phyloP scores from a whole-genome alignment of 129 eudicot species.

The Silybum marianum region DNA sequence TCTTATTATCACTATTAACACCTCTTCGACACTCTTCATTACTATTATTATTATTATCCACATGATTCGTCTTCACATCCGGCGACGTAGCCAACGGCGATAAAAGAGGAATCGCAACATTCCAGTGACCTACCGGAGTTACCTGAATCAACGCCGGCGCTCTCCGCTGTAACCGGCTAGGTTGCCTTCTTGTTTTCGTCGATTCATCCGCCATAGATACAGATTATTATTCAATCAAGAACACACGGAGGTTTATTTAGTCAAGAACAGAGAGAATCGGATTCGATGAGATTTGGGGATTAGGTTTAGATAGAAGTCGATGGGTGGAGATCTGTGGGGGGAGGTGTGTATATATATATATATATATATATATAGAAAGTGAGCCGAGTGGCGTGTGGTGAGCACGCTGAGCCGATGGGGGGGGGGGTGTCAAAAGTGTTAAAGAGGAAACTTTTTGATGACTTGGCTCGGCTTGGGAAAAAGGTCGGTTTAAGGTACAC shows the following conservation, averaged over 20 bases:
- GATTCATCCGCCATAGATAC: conserved; percentile 44
- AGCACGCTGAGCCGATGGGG: conserved; percentile 34
- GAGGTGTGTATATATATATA: not conserved
- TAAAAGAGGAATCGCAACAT: conserved; percentile 76
- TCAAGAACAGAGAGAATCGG: not conserved
- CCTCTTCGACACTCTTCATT: conserved; percentile 27
- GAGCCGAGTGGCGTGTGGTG: conserved; percentile 43
- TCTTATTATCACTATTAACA: conserved; percentile 28
- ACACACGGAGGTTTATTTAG: not conserved
- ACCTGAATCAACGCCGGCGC: conserved; percentile 91
- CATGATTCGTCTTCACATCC: conserved; percentile 25
- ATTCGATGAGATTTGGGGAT: conserved; percentile 31
- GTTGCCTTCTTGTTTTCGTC: conserved; percentile 35
- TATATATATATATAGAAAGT: too few species aligned
- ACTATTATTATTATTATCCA: conserved; percentile 14
- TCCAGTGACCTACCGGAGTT: conserved; percentile 59
- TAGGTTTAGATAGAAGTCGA: conserved; percentile 18
- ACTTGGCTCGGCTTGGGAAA: conserved; percentile 33
- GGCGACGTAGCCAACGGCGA: conserved; percentile 76
- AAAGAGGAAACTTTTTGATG: not conserved
- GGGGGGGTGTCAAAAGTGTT: conserved; percentile 1
- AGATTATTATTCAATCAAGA: conserved; percentile 4
- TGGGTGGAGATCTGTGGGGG: conserved; percentile 35
- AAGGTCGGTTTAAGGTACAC: conserved; percentile 12
- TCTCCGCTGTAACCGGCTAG: conserved; percentile 64